These are phyloP conservation scores for Fusarium drepaniforme DNA, from an alignment of 2,329 filamentous ascomycete genomes.

Conservation along the genomic window DNA sequence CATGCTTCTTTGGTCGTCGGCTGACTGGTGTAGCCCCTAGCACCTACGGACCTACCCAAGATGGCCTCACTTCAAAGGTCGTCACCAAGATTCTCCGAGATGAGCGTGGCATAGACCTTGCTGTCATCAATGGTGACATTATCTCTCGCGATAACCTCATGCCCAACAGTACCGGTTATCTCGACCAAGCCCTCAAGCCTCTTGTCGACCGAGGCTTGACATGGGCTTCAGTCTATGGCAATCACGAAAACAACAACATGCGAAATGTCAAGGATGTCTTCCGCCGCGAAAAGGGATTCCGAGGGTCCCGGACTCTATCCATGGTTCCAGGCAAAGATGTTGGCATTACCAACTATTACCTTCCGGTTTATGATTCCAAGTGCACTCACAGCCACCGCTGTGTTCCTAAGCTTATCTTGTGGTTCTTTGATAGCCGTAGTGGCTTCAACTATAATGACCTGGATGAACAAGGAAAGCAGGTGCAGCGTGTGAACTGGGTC, in stretches of 20 bases:
- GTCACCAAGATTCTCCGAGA: slow-evolving; percentile 10
- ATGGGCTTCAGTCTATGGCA: slow-evolving; percentile 78
- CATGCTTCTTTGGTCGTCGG: fast-evolving
- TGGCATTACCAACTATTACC: slow-evolving; percentile 60
- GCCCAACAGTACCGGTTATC: slow-evolving; percentile 64
- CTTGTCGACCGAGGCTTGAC: slow-evolving; percentile 64
- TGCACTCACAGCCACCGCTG: slow-evolving; percentile 47
- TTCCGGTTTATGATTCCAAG: slow-evolving; percentile 54
- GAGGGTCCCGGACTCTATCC: slow-evolving; percentile 51
- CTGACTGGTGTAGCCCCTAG: slow-evolving; percentile 9
- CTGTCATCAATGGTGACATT: slow-evolving; percentile 78
- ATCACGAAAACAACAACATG: slow-evolving; percentile 73
- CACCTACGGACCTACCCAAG: slow-evolving; percentile 23
- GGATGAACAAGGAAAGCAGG: slow-evolving; percentile 54
- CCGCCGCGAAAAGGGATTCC: slow-evolving; percentile 51
- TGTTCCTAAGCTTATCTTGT: slow-evolving; percentile 64
- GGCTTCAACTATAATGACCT: slow-evolving; percentile 51
- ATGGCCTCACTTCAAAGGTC: slow-evolving; percentile 19
- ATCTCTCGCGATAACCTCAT: slow-evolving; percentile 71
- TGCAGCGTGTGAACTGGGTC: slow-evolving; percentile 55
- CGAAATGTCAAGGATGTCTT: slow-evolving; percentile 61
- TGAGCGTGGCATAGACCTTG: slow-evolving; percentile 56
- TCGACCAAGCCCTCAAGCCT: slow-evolving; percentile 69
- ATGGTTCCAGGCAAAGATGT: slow-evolving; percentile 54
- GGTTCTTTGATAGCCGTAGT: slow-evolving; percentile 79